Evolutionary conservation across 2,329 filamentous ascomycete species (phyloP).

Genomic region (Fusarium lyarnte): DNA sequence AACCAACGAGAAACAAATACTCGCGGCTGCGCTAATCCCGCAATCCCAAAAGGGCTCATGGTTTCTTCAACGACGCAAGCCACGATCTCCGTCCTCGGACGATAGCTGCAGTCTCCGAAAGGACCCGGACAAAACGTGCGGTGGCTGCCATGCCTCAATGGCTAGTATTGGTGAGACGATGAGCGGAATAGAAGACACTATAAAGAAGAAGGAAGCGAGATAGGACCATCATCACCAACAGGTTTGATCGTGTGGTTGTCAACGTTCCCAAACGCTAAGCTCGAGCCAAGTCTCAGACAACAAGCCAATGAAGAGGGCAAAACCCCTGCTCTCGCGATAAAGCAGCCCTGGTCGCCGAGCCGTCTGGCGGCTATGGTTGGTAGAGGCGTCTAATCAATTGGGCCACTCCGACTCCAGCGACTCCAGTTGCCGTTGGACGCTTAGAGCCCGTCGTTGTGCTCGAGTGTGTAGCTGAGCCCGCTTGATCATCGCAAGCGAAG

Average conservation of each 20-base stretch:
- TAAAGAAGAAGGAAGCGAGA: constrained; percentile 11
- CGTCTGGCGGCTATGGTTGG: constrained; percentile 50
- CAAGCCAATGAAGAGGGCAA: constrained; percentile 47
- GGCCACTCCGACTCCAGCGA: constrained; percentile 33
- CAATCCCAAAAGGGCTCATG: constrained; percentile 33
- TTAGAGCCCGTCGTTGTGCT: constrained; percentile 19
- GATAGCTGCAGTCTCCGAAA: constrained; percentile 22
- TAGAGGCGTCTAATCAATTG: constrained; percentile 42
- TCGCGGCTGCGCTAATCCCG: constrained; percentile 46
- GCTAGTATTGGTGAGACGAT: constrained; percentile 12
- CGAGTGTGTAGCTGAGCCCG: constrained; percentile 6
- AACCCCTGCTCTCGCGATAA: constrained; percentile 46
- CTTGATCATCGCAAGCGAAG: constrained; percentile 25
- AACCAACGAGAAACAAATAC: constrained; percentile 36
- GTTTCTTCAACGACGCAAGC: constrained; percentile 37
- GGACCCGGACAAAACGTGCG: constrained; percentile 36
- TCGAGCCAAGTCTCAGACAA: constrained; percentile 41
- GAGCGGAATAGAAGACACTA: constrained; percentile 6
- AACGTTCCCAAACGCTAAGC: constrained; percentile 48
- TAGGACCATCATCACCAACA: constrained; percentile 26
- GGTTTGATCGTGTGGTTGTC: constrained; percentile 38
- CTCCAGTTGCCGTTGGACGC: constrained; percentile 18
- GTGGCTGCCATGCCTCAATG: constrained; percentile 33
- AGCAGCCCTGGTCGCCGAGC: constrained; percentile 41
- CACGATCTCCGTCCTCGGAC: constrained; percentile 38